Evolutionary conservation across 106 monocot species (phyloP).

Genomic region (Dioscorea zingiberensis): DNA sequence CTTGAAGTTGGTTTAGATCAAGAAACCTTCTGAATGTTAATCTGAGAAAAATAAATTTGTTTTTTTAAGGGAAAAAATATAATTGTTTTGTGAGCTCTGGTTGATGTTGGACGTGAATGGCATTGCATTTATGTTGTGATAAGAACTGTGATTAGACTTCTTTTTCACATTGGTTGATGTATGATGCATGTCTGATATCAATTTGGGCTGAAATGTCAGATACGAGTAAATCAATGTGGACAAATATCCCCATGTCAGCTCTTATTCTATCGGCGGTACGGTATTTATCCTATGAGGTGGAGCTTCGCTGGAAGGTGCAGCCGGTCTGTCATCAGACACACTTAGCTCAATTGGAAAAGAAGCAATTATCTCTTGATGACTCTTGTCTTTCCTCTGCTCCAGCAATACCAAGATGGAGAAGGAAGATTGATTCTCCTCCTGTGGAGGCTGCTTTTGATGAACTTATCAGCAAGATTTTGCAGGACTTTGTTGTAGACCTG

Average conservation of each 20-base stretch:
- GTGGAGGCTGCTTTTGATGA: constrained; percentile 68
- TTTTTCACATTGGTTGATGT: background rate
- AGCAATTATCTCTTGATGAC: constrained; percentile 66
- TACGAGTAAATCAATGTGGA: constrained; percentile 99
- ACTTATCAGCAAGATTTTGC: constrained; percentile 74
- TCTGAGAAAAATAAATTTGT: too few relatives aligned
- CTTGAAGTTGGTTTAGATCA: too few relatives aligned
- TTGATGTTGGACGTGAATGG: too few relatives aligned
- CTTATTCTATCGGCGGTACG: constrained; percentile 68
- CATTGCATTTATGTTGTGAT: background rate
- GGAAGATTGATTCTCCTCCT: constrained; percentile 72
- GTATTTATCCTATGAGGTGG: constrained; percentile 75
- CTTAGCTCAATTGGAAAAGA: constrained; percentile 61
- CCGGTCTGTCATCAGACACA: constrained; percentile 39
- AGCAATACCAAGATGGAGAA: constrained; percentile 49
- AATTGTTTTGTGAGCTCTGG: too few relatives aligned
- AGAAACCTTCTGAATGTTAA: too few relatives aligned
- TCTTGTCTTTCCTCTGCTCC: constrained; percentile 42
- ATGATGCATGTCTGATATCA: background rate
- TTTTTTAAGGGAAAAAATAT: too few relatives aligned
- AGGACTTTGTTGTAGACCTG: constrained; percentile 85
- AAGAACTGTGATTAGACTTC: background rate
- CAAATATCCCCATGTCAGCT: constrained; percentile 84
- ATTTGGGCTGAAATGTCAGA: constrained; percentile 31
- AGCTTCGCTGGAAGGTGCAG: constrained; percentile 64